Evolutionary conservation across 768 basidiomycete species (phyloP), one percentile per base, ranked within the genome.

Genomic region (Hysterangium stoloniferum): DNA sequence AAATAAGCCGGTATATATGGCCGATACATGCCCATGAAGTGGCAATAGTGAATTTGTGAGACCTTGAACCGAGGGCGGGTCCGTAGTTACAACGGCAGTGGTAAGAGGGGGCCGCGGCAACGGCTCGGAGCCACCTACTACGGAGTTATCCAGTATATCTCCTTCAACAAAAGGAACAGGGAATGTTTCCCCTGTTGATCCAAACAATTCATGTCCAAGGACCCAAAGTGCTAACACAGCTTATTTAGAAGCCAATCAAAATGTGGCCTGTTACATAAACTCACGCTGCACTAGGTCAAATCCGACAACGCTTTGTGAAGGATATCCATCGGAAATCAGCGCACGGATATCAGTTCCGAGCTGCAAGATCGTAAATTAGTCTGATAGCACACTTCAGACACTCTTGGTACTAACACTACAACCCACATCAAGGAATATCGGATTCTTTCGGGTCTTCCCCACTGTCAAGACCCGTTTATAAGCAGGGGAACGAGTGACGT

Each of bases 301-400:
- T 15, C 40, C 50, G 22, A 46, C 15, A 7, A 55, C 37, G 22
- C 45, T 43, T 20, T 55, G 27, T 13, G 33, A 35, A 11, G 54
- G 54, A 29, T 45, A 55, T 15, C 54, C 54, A 33, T 52, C 49
- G 19, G 51, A 33, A 12, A 47, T 51, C 19, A 45, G 33, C 6
- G 51, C 51, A 31, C 54, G 50, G 20, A 51, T 45, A 43, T 55
- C 54, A 29, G 52, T 44, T 20, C 54, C 54, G 15, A 55, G 43
- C 42, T 45, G 25, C 27, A 51, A 22, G 33, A 8, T 24, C 12
- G 29, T 3, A 38, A 4, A 36, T 52, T 28, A 11, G 4, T 6
- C 12, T 4, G 19, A 17, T 12, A 43, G 33, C 9, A 34, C 33
- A 9, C 9, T 34, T 34, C 33, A 34, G 33, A 9, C 33, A n/a